Evolutionary conservation across 257 asterid genomes (phyloP).

Genomic region (Penstemon davidsonii): DNA sequence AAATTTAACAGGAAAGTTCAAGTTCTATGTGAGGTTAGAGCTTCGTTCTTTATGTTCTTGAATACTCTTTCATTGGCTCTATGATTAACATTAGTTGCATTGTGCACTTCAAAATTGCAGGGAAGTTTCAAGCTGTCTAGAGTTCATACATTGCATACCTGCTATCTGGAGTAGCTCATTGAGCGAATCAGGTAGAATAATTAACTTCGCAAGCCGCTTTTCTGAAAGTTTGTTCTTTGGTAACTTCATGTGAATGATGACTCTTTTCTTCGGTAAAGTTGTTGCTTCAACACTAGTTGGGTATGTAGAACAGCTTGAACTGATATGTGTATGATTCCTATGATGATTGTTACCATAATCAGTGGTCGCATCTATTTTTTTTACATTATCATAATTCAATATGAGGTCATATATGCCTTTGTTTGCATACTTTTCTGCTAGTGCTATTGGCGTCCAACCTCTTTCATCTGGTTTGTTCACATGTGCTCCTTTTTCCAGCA

Average conservation of each 20-base stretch:
- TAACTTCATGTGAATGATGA: slow-evolving; percentile 62
- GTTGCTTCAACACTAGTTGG: slow-evolving; percentile 21
- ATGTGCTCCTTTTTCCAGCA: slow-evolving; percentile 54
- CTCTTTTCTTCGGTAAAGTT: slow-evolving; percentile 53
- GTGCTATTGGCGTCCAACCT: slow-evolving; percentile 48
- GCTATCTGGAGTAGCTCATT: slow-evolving; percentile 60
- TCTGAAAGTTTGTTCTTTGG: slow-evolving; percentile 5
- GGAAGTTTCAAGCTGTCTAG: neutral
- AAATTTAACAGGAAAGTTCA: neutral
- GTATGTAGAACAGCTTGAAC: no score
- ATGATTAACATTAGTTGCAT: no score
- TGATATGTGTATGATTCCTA: slow-evolving; percentile 16
- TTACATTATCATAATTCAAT: slow-evolving; percentile 35
- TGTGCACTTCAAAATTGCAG: neutral
- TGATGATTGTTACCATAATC: neutral
- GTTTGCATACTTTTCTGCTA: slow-evolving; percentile 42
- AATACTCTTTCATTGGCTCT: no score
- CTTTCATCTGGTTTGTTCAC: slow-evolving; percentile 41
- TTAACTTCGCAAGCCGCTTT: slow-evolving; percentile 33
- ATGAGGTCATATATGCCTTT: slow-evolving; percentile 47
- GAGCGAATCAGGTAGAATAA: slow-evolving; percentile 73
- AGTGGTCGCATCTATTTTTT: slow-evolving; percentile 26
- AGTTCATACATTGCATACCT: slow-evolving; percentile 42
- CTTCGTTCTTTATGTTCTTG: no score
- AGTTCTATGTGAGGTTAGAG: neutral